Percentiles rank a stretch among this genome's conserved stretches.
These are phyloP conservation scores for Cunninghamia lanceolata DNA, from an alignment of 75 land plant species.

Conservation along the genomic window DNA sequence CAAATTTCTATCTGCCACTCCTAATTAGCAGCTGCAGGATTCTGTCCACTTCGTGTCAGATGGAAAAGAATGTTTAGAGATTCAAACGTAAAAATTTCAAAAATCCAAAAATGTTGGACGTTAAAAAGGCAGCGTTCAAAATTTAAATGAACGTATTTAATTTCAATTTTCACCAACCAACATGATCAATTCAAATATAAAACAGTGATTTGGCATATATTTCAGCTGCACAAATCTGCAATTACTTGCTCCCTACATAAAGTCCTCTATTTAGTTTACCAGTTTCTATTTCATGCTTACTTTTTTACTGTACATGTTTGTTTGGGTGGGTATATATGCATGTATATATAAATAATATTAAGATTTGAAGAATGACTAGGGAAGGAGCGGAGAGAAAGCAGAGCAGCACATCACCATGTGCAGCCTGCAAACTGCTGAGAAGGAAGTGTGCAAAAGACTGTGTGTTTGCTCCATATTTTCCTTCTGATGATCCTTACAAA, in stretches of 20 bases:
- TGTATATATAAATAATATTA: too few relatives aligned
- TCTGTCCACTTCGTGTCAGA: neutral
- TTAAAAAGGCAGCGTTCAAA: neutral
- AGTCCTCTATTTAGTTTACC: too few relatives aligned
- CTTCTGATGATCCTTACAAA: conserved; percentile 17
- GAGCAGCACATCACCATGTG: conserved; percentile 8
- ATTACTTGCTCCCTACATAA: too few relatives aligned
- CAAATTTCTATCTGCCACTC: neutral
- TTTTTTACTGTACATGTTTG: too few relatives aligned
- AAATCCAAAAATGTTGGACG: neutral
- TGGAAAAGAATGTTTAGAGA: neutral
- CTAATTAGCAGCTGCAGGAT: neutral
- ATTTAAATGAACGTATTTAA: neutral
- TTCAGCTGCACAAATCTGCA: neutral
- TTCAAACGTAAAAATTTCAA: neutral
- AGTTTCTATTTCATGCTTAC: too few relatives aligned
- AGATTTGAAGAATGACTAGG: neutral
- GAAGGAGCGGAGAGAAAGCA: neutral
- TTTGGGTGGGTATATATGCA: neutral
- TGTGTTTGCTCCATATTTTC: conserved; percentile 17
- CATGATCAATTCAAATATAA: neutral
- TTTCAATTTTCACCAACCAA: neutral
- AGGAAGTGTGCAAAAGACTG: conserved; percentile 17
- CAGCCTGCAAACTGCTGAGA: conserved; percentile 20
- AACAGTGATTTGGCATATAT: neutral